Conservation (phyloP, 2,329 filamentous ascomycete species). For the Alternaria sp. region DNA sequence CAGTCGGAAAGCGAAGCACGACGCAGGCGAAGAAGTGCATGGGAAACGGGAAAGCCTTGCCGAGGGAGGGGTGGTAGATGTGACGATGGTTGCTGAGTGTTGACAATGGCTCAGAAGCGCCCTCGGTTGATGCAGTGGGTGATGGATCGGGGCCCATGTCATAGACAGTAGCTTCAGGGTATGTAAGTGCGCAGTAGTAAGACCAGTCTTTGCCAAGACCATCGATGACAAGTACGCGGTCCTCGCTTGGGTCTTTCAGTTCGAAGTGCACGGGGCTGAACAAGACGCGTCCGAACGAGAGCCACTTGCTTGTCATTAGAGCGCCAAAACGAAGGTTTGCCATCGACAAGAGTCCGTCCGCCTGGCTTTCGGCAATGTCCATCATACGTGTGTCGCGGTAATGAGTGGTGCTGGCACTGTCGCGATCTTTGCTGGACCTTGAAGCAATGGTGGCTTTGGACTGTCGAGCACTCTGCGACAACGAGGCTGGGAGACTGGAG, state of each 20-base stretch:
- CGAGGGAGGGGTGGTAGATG: conserved; percentile 69
- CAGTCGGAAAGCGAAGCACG: conserved; percentile 77
- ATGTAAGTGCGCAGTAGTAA: conserved; percentile 82
- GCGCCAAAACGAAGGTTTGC: conserved; percentile 80
- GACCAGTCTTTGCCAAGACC: conserved; percentile 91
- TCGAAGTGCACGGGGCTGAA: conserved; percentile 81
- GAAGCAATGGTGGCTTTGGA: conserved; percentile 41
- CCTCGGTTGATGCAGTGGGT: conserved; percentile 19
- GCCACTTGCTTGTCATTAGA: conserved; percentile 86
- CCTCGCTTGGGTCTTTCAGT: conserved; percentile 63
- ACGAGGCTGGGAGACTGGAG: conserved; percentile 43
- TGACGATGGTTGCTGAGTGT: conserved; percentile 72
- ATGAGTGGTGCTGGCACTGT: conserved; percentile 38
- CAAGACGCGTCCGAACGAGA: conserved; percentile 81
- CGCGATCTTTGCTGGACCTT: conserved; percentile 42
- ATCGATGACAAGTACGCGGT: conserved; percentile 77
- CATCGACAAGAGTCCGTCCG: conserved; percentile 56
- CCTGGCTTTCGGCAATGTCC: conserved; percentile 48
- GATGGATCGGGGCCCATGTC: conserved; percentile 61
- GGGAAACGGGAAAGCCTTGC: conserved; percentile 74
- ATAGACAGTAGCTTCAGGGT: conserved; percentile 76
- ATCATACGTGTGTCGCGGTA: conserved; percentile 66
- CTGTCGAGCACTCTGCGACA: conserved; percentile 38
- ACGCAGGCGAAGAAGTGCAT: conserved; percentile 77
- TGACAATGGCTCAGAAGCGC: conserved; percentile 41